Evolutionary conservation across 1,284 basidiomycete species (phyloP), one percentile per base, ranked within the genome.

Genomic region (Fistulina hepatica): DNA sequence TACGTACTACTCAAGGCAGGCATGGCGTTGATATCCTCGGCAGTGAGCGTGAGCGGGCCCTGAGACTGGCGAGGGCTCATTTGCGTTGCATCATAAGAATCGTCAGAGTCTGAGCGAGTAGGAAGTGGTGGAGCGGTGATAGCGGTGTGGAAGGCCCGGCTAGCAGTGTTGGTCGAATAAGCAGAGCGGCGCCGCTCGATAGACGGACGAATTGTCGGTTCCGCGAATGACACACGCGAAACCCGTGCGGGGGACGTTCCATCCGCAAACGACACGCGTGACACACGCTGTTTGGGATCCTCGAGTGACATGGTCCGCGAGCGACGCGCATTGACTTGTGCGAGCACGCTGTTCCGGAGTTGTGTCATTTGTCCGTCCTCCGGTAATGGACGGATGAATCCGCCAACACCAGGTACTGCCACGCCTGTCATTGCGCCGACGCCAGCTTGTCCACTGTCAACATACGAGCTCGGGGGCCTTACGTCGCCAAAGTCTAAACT

Each of bases 161-260:
- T 67, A n/a, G 54, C 56, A 15, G 57, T 51, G 20, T 21, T 24
- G 25, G 41, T 36, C 7, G 35, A 38, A 26, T 52, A 47, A 10
- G 46, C 46, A 2, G 67, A 66, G 26, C 70, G 63, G 37, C 77
- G 64, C 4, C 66, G 65, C 17, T 81, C 78, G 17, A 56, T 56
- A 9, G 73, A 78, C 3, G 77, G 76, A 19, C 79, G 69, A 8
- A 69, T 63, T 41, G 78, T 76, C n/a, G 71, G 64, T 21, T 47
- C 46, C 26, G 81, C 82, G 48, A 88, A 84, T 1, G 81, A 85
- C 7, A 86, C 64, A n/a, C 76, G 63, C 2, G 73, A 77, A 21
- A 65, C 53, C 17, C 71, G 65, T 16, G 68, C 65, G 12, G 58
- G 56, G 6, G 64, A 54, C 4, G 57, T 52, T 27, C 54, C 61